Conservation (phyloP, 306 rosid species). For the Cicer judaicum region DNA sequence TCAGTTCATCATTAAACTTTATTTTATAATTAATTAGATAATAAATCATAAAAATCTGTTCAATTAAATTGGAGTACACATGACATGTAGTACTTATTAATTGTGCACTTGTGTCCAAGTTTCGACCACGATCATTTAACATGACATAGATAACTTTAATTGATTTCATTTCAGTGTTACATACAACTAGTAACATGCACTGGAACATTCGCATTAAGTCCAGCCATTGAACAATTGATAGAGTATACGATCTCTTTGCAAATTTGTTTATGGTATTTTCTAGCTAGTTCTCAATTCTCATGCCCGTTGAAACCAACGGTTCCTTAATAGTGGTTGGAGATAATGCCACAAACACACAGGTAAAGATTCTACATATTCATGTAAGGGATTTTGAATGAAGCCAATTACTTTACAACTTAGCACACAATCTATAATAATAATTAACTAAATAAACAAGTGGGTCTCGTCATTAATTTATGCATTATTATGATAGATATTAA, state of each 20-base stretch:
- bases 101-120: conserved; percentile 22
- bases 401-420: background rate
- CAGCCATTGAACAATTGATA: conserved; percentile 21
- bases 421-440: background rate
- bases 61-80: too few species aligned
- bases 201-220: conserved; percentile 11
- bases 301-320: too few species aligned
- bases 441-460: background rate
- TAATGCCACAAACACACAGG: background rate
- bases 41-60: too few species aligned
- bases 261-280: background rate
- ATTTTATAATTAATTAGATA: too few species aligned
- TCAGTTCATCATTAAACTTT: too few species aligned
- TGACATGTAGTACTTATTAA: background rate
- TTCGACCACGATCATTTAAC: conserved; percentile 1
- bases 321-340: too few species aligned
- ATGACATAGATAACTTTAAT: background rate
- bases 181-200: background rate
- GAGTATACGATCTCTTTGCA: background rate
- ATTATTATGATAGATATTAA: too few species aligned
- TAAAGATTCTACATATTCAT: conserved; percentile 10
- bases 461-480: background rate
- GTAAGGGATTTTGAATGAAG: background rate
- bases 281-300: too few species aligned
- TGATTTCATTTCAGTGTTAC: conserved; percentile 6